phyloP scores from a whole-genome alignment of 306 rosid species.

The Neltuma alba region DNA sequence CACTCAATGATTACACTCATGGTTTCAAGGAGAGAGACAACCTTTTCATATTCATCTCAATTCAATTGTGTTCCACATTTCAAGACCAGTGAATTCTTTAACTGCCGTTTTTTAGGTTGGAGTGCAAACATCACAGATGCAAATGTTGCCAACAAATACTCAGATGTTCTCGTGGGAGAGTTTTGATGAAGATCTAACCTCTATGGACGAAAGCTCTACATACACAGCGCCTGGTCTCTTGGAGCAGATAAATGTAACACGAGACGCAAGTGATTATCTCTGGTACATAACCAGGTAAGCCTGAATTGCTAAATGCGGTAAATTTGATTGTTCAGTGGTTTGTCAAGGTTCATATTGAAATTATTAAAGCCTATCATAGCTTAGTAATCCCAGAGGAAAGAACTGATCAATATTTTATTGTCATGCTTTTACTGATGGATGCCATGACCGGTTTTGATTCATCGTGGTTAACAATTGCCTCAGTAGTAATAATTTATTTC shows the following conservation, averaged over 20 bases:
- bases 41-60: slow-evolving; percentile 27
- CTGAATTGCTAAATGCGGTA: slow-evolving; percentile 34
- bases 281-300: slow-evolving; percentile 96
- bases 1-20: slow-evolving; percentile 22
- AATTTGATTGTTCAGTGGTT: slow-evolving; percentile 18
- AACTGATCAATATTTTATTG: background rate
- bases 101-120: slow-evolving; percentile 67
- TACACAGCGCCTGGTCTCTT: slow-evolving; percentile 82
- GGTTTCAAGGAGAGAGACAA: slow-evolving; percentile 21
- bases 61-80: slow-evolving; percentile 18
- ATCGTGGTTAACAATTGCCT: slow-evolving; percentile 13
- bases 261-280: slow-evolving; percentile 91
- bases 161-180: slow-evolving; percentile 84
- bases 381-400: slow-evolving; percentile 13
- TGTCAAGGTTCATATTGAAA: background rate
- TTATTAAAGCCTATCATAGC: background rate
- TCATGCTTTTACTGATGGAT: slow-evolving; percentile 1
- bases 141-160: slow-evolving; percentile 84
- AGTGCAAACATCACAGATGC: slow-evolving; percentile 95
- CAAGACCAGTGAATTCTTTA: slow-evolving; percentile 25
- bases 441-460: slow-evolving; percentile 10
- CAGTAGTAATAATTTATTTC: slow-evolving; percentile 28
- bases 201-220: slow-evolving; percentile 72
- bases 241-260: slow-evolving; percentile 93
- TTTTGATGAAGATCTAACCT: slow-evolving; percentile 74